phyloP scores from a whole-genome alignment of 768 basidiomycete species.

The Astraeus odoratus region DNA sequence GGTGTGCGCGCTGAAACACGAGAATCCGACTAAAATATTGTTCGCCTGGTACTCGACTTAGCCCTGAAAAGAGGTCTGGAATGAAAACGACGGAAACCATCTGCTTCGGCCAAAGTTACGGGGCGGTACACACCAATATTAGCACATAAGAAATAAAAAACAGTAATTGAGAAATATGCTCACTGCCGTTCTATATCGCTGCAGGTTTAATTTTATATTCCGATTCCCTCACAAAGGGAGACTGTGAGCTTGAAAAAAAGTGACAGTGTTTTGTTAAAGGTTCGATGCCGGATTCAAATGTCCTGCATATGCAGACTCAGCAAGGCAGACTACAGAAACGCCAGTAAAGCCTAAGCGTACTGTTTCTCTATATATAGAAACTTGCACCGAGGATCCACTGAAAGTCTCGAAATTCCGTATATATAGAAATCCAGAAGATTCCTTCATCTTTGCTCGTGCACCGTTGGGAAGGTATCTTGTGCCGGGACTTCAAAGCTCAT shows the following conservation, averaged over 20 bases:
- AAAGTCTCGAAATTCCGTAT: conserved; percentile 45
- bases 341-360: too few relatives aligned
- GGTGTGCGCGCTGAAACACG: conserved; percentile 53
- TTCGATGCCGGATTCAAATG: conserved; percentile 44
- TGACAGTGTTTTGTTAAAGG: conserved; percentile 48
- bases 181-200: conserved; percentile 63
- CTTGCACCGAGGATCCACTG: conserved; percentile 50
- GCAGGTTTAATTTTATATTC: conserved; percentile 51
- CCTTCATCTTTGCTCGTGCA: conserved; percentile 35
- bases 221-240: conserved; percentile 51
- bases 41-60: conserved; percentile 36
- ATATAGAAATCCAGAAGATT: conserved; percentile 39
- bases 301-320: too few relatives aligned
- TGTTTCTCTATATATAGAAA: conserved; percentile 56
- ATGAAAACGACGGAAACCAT: conserved; percentile 32
- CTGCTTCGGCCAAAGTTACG: conserved; percentile 36
- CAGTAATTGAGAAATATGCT: background rate
- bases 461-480: conserved; percentile 65
- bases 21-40: conserved; percentile 58
- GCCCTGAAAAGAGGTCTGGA: background rate
- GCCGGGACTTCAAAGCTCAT: conserved; percentile 79
- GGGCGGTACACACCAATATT: conserved; percentile 41
- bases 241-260: conserved; percentile 35
- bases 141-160: conserved; percentile 36
- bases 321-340: too few relatives aligned